Percentiles rank a stretch among this genome's conserved stretches.
These are phyloP conservation scores for Alternaria solani DNA, from an alignment of 2,329 filamentous ascomycete genomes.

Conservation along the genomic window DNA sequence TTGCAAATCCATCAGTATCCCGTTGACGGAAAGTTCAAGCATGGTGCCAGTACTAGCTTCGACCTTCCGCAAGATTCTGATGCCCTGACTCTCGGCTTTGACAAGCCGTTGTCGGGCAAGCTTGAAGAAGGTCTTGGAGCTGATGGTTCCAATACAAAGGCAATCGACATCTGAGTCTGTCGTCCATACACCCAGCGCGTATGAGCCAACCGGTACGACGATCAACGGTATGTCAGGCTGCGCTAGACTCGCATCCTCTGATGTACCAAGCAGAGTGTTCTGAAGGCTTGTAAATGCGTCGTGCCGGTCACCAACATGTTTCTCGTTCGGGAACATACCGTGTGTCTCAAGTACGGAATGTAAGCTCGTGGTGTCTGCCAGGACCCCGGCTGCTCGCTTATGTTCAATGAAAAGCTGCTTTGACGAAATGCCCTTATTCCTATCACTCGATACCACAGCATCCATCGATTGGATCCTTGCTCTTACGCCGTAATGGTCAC, in stretches of 20 bases:
- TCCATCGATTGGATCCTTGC: slow-evolving; percentile 45
- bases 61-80: slow-evolving; percentile 65
- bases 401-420: slow-evolving; percentile 19
- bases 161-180: slow-evolving; percentile 70
- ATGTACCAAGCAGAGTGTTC: slow-evolving; percentile 51
- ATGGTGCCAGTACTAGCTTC: slow-evolving; percentile 68
- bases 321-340: slow-evolving; percentile 57
- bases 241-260: slow-evolving; percentile 11
- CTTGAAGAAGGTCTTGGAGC: slow-evolving; percentile 67
- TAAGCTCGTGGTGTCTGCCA: slow-evolving; percentile 22
- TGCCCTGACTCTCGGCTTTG: slow-evolving; percentile 54
- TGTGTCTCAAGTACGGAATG: slow-evolving; percentile 22
- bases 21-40: slow-evolving; percentile 68
- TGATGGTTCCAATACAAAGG: slow-evolving; percentile 69
- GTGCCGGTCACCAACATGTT: slow-evolving; percentile 55
- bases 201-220: slow-evolving; percentile 71
- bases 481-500: slow-evolving; percentile 65
- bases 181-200: slow-evolving; percentile 69
- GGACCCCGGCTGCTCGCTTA: slow-evolving; percentile 15
- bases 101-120: slow-evolving; percentile 65
- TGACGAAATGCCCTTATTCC: slow-evolving; percentile 8
- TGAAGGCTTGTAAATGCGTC: slow-evolving; percentile 59
- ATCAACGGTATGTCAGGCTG: slow-evolving; percentile 54
- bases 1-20: slow-evolving; percentile 69
- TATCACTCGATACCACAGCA: not conserved